Conservation (phyloP, 768 basidiomycete genomes). For the Mycena crocata region DNA sequence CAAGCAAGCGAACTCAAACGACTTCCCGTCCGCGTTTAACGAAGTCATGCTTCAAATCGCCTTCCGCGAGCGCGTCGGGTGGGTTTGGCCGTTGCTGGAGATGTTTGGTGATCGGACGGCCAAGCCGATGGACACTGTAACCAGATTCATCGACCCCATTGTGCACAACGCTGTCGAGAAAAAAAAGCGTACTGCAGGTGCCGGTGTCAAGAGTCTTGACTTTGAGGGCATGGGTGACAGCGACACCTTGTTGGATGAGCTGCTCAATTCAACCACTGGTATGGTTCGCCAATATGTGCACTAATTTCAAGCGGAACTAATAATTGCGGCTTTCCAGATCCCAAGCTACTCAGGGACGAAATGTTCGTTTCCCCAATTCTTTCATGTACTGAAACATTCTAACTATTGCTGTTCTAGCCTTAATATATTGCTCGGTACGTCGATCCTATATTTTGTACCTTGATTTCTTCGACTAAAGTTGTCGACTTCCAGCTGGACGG, state of each 20-base stretch:
- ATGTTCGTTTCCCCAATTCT: slow-evolving; percentile 41
- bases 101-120: slow-evolving; percentile 27
- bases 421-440: slow-evolving; percentile 21
- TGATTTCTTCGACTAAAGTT: neutral
- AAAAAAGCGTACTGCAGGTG: neutral
- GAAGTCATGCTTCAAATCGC: slow-evolving; percentile 1
- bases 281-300: neutral
- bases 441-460: neutral
- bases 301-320: neutral
- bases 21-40: neutral
- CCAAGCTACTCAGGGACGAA: slow-evolving; percentile 56
- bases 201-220: too few relatives aligned
- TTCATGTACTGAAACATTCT: neutral
- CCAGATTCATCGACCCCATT: slow-evolving; percentile 27
- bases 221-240: too few relatives aligned
- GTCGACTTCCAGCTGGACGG: neutral
- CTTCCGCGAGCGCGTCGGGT: slow-evolving; percentile 11
- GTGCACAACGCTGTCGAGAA: slow-evolving; percentile 26
- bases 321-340: slow-evolving; percentile 41
- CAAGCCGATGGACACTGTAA: slow-evolving; percentile 24
- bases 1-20: neutral
- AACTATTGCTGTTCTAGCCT: neutral
- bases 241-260: slow-evolving; percentile 61
- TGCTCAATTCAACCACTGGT: slow-evolving; percentile 66
- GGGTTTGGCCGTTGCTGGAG: slow-evolving; percentile 33